Conservation (phyloP, 108 stramenopile genomes). For the Stephanodiscus minutulus region DNA sequence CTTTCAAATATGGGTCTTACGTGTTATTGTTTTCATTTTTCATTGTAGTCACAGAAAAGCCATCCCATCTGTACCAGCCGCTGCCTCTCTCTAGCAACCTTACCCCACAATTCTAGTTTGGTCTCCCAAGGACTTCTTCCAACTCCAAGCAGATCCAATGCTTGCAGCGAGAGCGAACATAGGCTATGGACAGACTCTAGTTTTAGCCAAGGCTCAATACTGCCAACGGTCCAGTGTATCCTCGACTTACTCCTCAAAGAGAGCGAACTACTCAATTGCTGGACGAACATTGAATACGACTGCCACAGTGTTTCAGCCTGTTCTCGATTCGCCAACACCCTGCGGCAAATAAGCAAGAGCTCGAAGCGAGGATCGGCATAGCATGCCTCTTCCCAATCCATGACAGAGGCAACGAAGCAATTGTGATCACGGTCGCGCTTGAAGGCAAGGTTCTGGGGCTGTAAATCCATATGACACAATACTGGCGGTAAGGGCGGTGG, state of each 20-base stretch:
- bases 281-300: conserved; percentile 41
- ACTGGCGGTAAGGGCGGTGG: conserved; percentile 51
- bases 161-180: conserved; percentile 65
- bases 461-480: conserved; percentile 84
- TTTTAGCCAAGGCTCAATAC: conserved; percentile 80
- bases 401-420: conserved; percentile 58
- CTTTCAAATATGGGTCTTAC: too few relatives aligned
- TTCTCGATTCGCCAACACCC: conserved; percentile 73
- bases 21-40: too few relatives aligned
- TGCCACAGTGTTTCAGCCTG: conserved; percentile 75
- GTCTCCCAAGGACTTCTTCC: conserved; percentile 86
- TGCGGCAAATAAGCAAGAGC: conserved; percentile 73
- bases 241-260: background rate
- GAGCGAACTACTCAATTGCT: background rate
- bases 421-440: background rate
- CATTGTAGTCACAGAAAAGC: background rate
- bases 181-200: conserved; percentile 79
- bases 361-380: conserved; percentile 86
- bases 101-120: conserved; percentile 66
- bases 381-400: conserved; percentile 90
- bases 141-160: conserved; percentile 56
- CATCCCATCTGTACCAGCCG: conserved; percentile 45
- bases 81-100: conserved; percentile 72
- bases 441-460: conserved; percentile 84
- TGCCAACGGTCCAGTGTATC: conserved; percentile 48